phyloP scores from a whole-genome alignment of 257 asterid species.

The Plectranthus barbatus region DNA sequence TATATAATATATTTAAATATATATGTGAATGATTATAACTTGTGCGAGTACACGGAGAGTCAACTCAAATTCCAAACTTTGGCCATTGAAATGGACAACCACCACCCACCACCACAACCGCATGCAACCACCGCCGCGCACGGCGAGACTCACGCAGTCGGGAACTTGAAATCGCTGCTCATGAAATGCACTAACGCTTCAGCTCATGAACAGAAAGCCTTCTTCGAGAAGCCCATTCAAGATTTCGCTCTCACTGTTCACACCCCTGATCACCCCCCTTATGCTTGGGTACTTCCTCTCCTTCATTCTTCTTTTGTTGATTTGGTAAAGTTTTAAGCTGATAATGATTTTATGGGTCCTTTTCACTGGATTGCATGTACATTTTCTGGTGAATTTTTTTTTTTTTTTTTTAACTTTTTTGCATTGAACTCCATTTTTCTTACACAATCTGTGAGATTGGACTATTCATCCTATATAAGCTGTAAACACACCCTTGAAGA shows the following conservation, averaged over 20 bases:
- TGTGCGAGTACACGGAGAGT: neutral
- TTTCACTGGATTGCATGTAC: too few relatives aligned
- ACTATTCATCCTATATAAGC: too few relatives aligned
- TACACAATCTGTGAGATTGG: too few relatives aligned
- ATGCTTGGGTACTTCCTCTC: conserved; percentile 31
- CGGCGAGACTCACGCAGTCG: conserved; percentile 15
- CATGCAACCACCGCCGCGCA: conserved; percentile 17
- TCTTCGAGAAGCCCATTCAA: conserved; percentile 24
- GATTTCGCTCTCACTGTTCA: conserved; percentile 20
- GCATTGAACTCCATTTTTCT: too few relatives aligned
- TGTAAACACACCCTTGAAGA: too few relatives aligned
- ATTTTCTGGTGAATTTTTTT: too few relatives aligned
- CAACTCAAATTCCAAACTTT: neutral
- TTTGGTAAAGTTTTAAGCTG: neutral
- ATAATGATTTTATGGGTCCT: neutral
- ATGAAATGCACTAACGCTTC: conserved; percentile 23
- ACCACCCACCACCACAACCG: conserved; percentile 8
- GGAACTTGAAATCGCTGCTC: conserved; percentile 26
- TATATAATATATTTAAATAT: too few relatives aligned
- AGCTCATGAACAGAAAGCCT: conserved; percentile 6
- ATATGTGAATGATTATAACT: too few relatives aligned
- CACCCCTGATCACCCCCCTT: conserved; percentile 60
- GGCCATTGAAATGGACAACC: conserved; percentile 8
- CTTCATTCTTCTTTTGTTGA: neutral
- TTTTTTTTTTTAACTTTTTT: too few relatives aligned